These are phyloP conservation scores for Sphagnum fallax DNA, from an alignment of 228 moss, liverwort and hornwort species.

Conservation along the genomic window DNA sequence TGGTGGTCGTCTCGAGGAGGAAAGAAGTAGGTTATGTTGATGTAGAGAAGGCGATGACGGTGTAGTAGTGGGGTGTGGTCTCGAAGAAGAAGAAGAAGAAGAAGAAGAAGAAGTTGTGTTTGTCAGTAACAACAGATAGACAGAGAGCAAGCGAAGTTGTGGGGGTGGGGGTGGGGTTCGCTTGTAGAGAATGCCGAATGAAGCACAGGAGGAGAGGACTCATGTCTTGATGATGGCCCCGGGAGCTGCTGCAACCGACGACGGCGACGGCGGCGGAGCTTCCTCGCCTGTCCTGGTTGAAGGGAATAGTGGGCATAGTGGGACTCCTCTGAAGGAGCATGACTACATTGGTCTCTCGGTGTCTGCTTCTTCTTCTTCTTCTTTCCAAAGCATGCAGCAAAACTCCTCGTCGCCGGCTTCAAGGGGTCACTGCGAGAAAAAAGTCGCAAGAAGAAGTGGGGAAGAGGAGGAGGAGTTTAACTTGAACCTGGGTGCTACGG, in stretches of 20 bases:
- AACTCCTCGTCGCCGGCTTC: too few relatives aligned
- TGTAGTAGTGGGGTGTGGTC: too few relatives aligned
- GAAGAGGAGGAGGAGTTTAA: conserved; percentile 31
- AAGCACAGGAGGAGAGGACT: conserved; percentile 6
- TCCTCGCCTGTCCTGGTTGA: conserved; percentile 22
- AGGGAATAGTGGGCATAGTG: conserved; percentile 50
- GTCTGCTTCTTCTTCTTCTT: conserved; percentile 40
- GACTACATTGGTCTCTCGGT: conserved; percentile 81
- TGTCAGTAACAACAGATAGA: too few relatives aligned
- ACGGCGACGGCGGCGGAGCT: conserved; percentile 16
- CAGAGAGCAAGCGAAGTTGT: neutral
- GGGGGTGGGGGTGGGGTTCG: neutral
- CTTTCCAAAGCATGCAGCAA: neutral
- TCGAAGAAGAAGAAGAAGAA: too few relatives aligned
- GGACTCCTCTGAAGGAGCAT: conserved; percentile 74
- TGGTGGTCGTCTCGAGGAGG: too few relatives aligned
- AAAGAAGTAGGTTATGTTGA: too few relatives aligned
- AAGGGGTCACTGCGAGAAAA: too few relatives aligned
- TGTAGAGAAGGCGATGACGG: too few relatives aligned
- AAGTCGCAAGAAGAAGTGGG: too few relatives aligned
- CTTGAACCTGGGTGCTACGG: conserved; percentile 71
- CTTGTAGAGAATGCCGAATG: neutral
- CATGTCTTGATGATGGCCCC: conserved; percentile 16
- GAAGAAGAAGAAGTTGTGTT: too few relatives aligned
- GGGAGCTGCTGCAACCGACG: conserved; percentile 19